Evolutionary conservation across 2,329 filamentous ascomycete species (phyloP).

Genomic region (Diaporthe australafricana): DNA sequence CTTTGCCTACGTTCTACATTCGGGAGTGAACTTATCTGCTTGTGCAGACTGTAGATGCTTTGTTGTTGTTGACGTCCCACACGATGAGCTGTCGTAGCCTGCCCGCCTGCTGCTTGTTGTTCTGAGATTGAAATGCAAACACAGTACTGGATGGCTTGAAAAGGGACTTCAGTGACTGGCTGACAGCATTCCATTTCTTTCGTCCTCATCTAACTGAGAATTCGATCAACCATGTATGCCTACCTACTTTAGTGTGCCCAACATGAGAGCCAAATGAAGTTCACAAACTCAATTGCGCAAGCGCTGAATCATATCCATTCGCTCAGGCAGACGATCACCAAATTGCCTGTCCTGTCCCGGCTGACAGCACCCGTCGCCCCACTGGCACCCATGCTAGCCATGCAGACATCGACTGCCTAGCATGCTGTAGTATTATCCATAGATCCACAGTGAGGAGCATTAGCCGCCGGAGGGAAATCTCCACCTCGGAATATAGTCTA

Average conservation of each 20-base stretch:
- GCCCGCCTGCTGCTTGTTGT: not conserved
- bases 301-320: not conserved
- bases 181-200: not conserved
- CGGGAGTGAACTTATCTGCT: not conserved
- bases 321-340: not conserved
- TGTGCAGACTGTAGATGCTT: not conserved
- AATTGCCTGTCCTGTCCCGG: too few relatives aligned
- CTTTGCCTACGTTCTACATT: not conserved
- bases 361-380: not conserved
- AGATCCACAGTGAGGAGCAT: not conserved
- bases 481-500: conserved; percentile 8
- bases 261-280: not conserved
- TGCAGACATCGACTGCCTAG: not conserved
- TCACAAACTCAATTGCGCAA: not conserved
- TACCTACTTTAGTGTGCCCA: too few relatives aligned
- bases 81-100: too few relatives aligned
- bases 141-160: not conserved
- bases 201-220: not conserved
- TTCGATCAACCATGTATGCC: not conserved
- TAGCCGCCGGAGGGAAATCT: not conserved
- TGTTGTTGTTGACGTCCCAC: too few relatives aligned
- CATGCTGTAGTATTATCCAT: not conserved
- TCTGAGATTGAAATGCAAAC: not conserved
- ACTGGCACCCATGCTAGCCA: not conserved
- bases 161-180: not conserved